Evolutionary conservation across 2,329 filamentous ascomycete genomes (phyloP), one percentile per base, ranked within the genome.

Genomic region (Fusarium udum): DNA sequence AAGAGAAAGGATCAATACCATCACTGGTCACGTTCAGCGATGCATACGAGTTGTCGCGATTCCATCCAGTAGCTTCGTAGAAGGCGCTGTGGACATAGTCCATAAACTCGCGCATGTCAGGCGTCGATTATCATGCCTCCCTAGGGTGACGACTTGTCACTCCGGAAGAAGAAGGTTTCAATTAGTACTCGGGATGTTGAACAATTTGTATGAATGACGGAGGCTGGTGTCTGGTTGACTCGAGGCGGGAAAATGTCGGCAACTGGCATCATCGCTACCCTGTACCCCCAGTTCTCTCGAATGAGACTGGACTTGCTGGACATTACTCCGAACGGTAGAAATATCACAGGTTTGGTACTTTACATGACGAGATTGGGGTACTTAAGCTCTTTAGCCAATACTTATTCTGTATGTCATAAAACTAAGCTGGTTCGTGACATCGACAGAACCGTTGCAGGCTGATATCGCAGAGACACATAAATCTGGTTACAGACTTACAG

Each of bases 51-150:
- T 97, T 97, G 86, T 98, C 94, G 79, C 91, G 88, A 80, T 95
- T 93, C 95, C 95, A 98, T 81, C 92, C 89, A 51, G 95, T 95
- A 64, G 93, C 92, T 81, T 93, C 88, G 82, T 94, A 93, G 85
- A 97, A 98, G 79, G 94, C 93, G 84, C 92, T 89, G 84, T 97
- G 94, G 85, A 98, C 92, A 86, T 97, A 95, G 84, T 97, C 95
- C 94, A 98, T 97, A 86, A 97, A 98, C 84, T 95, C 92, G 85
- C 96, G 91, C 95, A 98, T 98, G 61, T 84, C 79, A 79, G 71
- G 74, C 70, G 65, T 58, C 63, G 51, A 63, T 79, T 71, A 59
- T 72, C 79, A 81, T 82, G 72, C 78, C 76, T 75, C 64, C 69
- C 61, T 42, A 42, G 24, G 40, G 71, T 42, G 64, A 72, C 46